These are phyloP conservation scores for Solanum ossicruentum DNA, from an alignment of 257 asterid genomes.

Conservation along the genomic window DNA sequence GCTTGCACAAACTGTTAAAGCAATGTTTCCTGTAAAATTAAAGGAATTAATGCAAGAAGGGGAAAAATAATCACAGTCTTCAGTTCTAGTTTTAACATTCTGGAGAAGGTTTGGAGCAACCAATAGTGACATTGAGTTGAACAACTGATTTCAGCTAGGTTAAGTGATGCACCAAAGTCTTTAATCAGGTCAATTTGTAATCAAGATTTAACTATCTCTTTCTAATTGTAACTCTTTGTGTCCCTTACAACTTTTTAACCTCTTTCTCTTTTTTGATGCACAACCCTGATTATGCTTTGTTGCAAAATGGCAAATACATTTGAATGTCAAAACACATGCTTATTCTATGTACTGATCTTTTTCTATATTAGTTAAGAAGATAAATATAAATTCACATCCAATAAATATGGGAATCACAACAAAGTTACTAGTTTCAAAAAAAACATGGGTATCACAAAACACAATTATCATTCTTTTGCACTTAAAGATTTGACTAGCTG, in stretches of 20 bases:
- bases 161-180: neutral
- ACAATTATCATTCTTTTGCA: neutral
- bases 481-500: neutral
- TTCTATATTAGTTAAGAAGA: neutral
- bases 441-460: neutral
- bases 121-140: neutral
- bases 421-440: neutral
- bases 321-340: neutral
- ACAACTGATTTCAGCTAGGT: neutral
- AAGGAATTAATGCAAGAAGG: neutral
- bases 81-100: neutral
- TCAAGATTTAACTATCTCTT: neutral
- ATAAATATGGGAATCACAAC: neutral
- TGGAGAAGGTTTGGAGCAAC: neutral
- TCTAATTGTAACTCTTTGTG: neutral
- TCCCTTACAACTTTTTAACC: neutral
- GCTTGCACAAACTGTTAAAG: neutral
- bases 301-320: neutral
- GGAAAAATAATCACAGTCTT: neutral
- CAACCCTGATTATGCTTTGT: neutral
- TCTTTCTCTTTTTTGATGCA: neutral
- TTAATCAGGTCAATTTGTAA: neutral
- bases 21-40: neutral
- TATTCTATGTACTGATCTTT: neutral
- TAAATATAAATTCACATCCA: neutral